A percentile compares a stretch with the other conserved stretches of the same genome.
These are phyloP conservation scores for Nicotiana tabacum DNA, from an alignment of 257 asterid genomes.

Conservation along the genomic window DNA sequence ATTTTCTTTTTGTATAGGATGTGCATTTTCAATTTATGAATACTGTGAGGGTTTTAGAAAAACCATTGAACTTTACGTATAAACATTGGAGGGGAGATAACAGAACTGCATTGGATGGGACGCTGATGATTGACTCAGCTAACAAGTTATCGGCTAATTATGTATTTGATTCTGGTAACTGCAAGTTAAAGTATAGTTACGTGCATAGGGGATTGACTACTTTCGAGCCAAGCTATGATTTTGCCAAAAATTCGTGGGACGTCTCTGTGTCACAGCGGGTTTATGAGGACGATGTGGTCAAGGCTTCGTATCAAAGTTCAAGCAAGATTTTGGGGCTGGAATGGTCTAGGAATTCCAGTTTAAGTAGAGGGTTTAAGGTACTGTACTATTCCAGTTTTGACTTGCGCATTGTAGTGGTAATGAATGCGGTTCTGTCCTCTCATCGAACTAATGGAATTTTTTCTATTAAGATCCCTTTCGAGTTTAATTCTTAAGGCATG, in stretches of 20 bases:
- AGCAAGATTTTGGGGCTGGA: slow-evolving; percentile 28
- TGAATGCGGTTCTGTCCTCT: not conserved
- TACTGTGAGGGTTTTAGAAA: slow-evolving; percentile 19
- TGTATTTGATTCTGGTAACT: slow-evolving; percentile 18
- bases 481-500: not conserved
- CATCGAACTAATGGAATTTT: not conserved
- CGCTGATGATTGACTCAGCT: slow-evolving; percentile 20
- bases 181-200: slow-evolving; percentile 28
- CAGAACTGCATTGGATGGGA: slow-evolving; percentile 24
- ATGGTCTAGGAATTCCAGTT: slow-evolving; percentile 17
- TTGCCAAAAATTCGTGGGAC: slow-evolving; percentile 29
- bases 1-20: slow-evolving; percentile 13
- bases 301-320: slow-evolving; percentile 29
- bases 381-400: not conserved
- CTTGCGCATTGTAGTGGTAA: not conserved
- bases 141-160: slow-evolving; percentile 23
- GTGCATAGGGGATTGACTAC: slow-evolving; percentile 22
- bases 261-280: slow-evolving; percentile 22
- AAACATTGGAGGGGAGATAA: slow-evolving; percentile 33
- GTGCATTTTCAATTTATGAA: slow-evolving; percentile 34
- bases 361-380: slow-evolving; percentile 30
- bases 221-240: slow-evolving; percentile 35
- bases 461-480: not conserved
- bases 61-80: slow-evolving; percentile 29
- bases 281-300: slow-evolving; percentile 20